These are phyloP conservation scores for Fomitopsis palustris DNA, from an alignment of 1,284 basidiomycete genomes.

Conservation along the genomic window DNA sequence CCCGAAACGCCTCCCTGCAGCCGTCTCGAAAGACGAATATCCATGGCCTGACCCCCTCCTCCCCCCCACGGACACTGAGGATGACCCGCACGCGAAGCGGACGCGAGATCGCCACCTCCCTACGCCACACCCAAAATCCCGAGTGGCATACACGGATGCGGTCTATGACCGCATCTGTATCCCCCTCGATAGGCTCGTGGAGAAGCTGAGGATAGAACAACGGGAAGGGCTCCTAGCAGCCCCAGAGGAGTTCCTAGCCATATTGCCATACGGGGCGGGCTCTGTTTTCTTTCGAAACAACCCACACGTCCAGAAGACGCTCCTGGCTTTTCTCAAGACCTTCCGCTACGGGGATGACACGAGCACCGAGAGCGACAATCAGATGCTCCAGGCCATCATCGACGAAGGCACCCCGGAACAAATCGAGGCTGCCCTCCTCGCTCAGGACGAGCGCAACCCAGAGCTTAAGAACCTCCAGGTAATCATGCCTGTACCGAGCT, in stretches of 20 bases:
- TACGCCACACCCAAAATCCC: background rate
- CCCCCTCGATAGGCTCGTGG: background rate
- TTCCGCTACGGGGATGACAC: background rate
- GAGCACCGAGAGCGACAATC: background rate
- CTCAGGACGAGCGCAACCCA: background rate
- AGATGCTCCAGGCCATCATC: background rate
- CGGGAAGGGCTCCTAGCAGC: background rate
- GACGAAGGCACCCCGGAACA: background rate
- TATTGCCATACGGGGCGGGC: background rate
- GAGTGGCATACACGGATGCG: background rate
- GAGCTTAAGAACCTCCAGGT: background rate
- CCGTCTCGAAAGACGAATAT: background rate
- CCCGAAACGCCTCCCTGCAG: background rate
- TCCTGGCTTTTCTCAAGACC: background rate
- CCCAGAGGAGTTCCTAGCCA: background rate
- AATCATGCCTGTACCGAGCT: background rate
- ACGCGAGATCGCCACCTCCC: background rate
- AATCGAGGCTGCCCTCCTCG: background rate
- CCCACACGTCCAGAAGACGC: background rate
- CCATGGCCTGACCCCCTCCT: background rate
- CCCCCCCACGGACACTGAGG: background rate
- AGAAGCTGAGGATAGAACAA: background rate
- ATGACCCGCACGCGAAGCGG: background rate
- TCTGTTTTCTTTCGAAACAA: background rate
- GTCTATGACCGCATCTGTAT: background rate